These are phyloP conservation scores for Colletotrichum lini DNA, from an alignment of 2,329 filamentous ascomycete species.

Conservation along the genomic window DNA sequence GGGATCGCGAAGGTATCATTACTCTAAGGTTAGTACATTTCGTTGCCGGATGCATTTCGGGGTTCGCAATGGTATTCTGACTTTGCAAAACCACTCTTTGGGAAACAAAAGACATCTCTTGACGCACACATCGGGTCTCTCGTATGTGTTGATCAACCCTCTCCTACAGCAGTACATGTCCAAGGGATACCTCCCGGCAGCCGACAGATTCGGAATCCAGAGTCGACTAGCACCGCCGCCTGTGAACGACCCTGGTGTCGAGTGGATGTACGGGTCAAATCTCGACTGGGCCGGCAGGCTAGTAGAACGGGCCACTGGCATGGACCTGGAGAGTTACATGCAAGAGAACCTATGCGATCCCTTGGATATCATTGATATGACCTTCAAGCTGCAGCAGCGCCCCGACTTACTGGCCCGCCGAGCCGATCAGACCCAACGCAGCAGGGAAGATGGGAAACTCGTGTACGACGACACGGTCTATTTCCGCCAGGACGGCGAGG, in stretches of 20 bases:
- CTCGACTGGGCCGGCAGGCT: too few species aligned
- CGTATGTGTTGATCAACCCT: slow-evolving; percentile 60
- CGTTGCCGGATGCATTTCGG: too few species aligned
- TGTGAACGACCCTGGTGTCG: too few species aligned
- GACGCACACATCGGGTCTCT: slow-evolving; percentile 63
- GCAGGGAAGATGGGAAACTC: neutral
- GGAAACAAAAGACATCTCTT: slow-evolving; percentile 51
- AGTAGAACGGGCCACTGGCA: too few species aligned
- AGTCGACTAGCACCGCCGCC: too few species aligned
- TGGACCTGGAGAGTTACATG: too few species aligned
- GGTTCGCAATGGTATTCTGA: too few species aligned
- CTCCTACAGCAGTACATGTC: slow-evolving; percentile 44
- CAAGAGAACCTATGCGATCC: too few species aligned
- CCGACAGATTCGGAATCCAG: too few species aligned
- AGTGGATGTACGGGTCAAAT: too few species aligned
- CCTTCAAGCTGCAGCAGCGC: neutral
- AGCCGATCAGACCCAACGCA: neutral
- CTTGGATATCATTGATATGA: neutral
- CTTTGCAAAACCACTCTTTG: too few species aligned
- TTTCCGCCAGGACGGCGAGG: neutral
- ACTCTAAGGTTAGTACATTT: slow-evolving; percentile 53
- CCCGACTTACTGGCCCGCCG: slow-evolving; percentile 3
- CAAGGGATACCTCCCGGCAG: slow-evolving; percentile 2
- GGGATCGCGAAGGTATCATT: slow-evolving; percentile 53
- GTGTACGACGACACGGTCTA: slow-evolving; percentile 2